phyloP scores from a whole-genome alignment of 1,284 basidiomycete species.

The Boletus subluridellus region DNA sequence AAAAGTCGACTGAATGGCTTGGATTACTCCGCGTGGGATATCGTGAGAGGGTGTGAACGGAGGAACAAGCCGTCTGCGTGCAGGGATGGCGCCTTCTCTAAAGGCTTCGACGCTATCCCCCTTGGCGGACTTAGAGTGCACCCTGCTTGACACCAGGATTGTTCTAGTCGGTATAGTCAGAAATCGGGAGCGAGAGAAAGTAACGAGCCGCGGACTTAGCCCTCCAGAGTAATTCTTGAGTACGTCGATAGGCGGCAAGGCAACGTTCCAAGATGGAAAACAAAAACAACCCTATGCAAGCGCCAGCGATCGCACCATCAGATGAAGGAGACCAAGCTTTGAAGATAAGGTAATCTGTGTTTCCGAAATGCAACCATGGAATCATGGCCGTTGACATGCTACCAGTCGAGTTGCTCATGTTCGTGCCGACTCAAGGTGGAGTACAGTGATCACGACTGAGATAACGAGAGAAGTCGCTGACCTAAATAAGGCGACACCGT shows the following conservation, averaged over 20 bases:
- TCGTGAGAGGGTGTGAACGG: conserved; percentile 63
- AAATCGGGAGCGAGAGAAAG: not conserved
- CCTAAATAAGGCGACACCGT: not conserved
- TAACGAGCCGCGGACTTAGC: conserved; percentile 44
- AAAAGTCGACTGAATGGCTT: conserved; percentile 54
- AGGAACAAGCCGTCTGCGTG: conserved; percentile 37
- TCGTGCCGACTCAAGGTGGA: not conserved
- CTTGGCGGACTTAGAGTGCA: not conserved
- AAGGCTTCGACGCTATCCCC: not conserved
- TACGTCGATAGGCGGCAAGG: conserved; percentile 52
- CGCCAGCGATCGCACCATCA: conserved; percentile 65
- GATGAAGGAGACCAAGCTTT: conserved; percentile 63
- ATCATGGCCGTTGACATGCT: conserved; percentile 39
- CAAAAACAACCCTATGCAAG: conserved; percentile 65
- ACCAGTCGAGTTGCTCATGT: conserved; percentile 9
- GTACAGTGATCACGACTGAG: not conserved
- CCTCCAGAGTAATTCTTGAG: conserved; percentile 57
- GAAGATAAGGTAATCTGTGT: conserved; percentile 66
- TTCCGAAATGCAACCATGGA: conserved; percentile 64
- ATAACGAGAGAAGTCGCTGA: not conserved
- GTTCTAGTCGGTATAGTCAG: conserved; percentile 13
- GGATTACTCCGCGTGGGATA: conserved; percentile 57
- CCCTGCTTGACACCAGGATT: not conserved
- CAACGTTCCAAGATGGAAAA: conserved; percentile 68
- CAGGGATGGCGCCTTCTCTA: not conserved